A percentile compares a stretch with the other conserved stretches of the same genome.
Conservation (phyloP, 2,329 filamentous ascomycete species). For the Talaromyces sp. region DNA sequence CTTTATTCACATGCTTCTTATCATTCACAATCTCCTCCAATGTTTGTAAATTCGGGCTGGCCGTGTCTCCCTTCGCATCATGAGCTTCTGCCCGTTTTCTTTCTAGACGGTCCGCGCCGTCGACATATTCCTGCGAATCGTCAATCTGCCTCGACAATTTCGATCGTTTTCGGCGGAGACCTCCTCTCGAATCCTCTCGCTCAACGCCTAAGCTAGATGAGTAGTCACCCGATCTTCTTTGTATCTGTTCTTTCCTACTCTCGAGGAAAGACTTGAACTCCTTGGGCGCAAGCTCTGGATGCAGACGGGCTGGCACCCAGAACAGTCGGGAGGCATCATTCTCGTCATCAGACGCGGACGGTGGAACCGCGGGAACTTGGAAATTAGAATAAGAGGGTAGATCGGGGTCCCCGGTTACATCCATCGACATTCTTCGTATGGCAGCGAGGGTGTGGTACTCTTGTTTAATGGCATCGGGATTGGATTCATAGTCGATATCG, state of each 20-base stretch:
- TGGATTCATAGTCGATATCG: constrained; percentile 84
- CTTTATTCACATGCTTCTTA: constrained; percentile 67
- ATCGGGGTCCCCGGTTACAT: constrained; percentile 67
- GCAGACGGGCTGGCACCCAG: constrained; percentile 92
- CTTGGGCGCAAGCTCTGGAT: constrained; percentile 90
- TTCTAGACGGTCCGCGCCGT: constrained; percentile 78
- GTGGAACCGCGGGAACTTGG: constrained; percentile 43
- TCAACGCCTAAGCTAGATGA: constrained; percentile 55
- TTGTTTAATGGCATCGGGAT: constrained; percentile 83
- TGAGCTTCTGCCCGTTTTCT: constrained; percentile 65
- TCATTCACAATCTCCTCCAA: constrained; percentile 75
- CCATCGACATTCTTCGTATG: constrained; percentile 90
- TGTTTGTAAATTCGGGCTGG: constrained; percentile 65
- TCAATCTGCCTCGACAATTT: constrained; percentile 94
- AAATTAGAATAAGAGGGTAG: constrained; percentile 45
- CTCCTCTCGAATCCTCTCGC: constrained; percentile 54
- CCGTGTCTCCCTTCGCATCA: constrained; percentile 51
- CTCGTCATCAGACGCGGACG: constrained; percentile 61
- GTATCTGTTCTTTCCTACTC: constrained; percentile 85
- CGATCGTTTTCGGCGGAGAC: constrained; percentile 83
- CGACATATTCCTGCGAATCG: constrained; percentile 69
- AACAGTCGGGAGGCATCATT: constrained; percentile 84
- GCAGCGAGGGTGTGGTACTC: constrained; percentile 91
- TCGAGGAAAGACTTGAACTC: constrained; percentile 98
- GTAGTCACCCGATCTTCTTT: constrained; percentile 74